These are phyloP conservation scores for Pythium apleroticum DNA, from an alignment of 352 stramenopile species.

Conservation along the genomic window DNA sequence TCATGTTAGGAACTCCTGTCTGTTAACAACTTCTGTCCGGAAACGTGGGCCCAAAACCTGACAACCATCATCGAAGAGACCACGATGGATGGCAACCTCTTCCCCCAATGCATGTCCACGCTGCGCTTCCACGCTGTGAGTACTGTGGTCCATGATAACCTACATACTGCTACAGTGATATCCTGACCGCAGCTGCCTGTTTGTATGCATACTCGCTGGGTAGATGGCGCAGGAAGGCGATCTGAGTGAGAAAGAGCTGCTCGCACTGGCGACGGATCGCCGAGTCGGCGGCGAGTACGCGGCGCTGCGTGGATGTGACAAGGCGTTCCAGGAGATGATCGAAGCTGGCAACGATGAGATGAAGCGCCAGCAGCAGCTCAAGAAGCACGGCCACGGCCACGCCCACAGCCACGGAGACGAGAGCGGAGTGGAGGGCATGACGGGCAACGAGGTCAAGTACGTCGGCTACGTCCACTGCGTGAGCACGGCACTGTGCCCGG, in stretches of 20 bases:
- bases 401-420: neutral
- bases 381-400: conserved; percentile 9
- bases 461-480: conserved; percentile 64
- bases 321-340: conserved; percentile 50
- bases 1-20: conserved; percentile 6
- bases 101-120: conserved; percentile 60
- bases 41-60: neutral
- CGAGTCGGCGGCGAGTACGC: conserved; percentile 44
- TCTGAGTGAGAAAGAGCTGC: conserved; percentile 38
- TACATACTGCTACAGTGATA: neutral
- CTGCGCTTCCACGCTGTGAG: conserved; percentile 69
- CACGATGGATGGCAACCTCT: conserved; percentile 31
- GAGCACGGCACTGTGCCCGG: conserved; percentile 48
- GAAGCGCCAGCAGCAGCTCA: conserved; percentile 12
- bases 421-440: conserved; percentile 23
- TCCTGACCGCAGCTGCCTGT: neutral
- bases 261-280: conserved; percentile 40
- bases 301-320: conserved; percentile 52
- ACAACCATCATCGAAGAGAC: conserved; percentile 9
- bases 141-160: neutral
- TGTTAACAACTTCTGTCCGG: conserved; percentile 10
- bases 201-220: neutral
- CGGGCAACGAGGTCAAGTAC: conserved; percentile 48
- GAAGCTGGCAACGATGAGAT: conserved; percentile 25
- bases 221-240: conserved; percentile 33